A percentile compares a stretch with the other conserved stretches of the same genome.
phyloP scores from a whole-genome alignment of 192 early-diverging fungal species.

The Coemansia sp. region DNA sequence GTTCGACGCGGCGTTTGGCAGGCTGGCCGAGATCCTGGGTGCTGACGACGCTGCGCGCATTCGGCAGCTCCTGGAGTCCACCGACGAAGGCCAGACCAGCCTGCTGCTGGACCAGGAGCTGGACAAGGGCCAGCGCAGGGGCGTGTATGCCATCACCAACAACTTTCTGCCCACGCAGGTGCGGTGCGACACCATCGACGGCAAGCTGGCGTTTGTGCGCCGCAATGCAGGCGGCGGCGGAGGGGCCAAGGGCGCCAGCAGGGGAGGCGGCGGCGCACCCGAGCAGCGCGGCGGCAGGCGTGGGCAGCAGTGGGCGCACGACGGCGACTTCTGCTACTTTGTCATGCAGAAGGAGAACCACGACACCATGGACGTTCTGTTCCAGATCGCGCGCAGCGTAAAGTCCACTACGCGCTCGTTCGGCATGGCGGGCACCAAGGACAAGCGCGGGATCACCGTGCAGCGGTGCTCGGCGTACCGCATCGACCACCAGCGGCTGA shows the following conservation, averaged over 20 bases:
- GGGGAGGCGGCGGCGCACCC: not conserved
- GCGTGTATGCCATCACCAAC: slow-evolving; percentile 56
- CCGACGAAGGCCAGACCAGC: slow-evolving; percentile 12
- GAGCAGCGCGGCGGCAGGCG: not conserved
- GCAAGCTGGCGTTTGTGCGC: slow-evolving; percentile 40
- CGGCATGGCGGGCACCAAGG: slow-evolving; percentile 94
- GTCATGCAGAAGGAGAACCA: slow-evolving; percentile 90
- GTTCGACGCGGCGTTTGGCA: slow-evolving; percentile 29
- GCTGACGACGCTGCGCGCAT: slow-evolving; percentile 21
- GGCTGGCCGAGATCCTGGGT: slow-evolving; percentile 31
- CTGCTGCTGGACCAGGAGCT: slow-evolving; percentile 32
- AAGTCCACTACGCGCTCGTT: slow-evolving; percentile 56
- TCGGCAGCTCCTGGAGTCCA: slow-evolving; percentile 21
- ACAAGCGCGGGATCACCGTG: slow-evolving; percentile 87
- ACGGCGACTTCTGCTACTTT: slow-evolving; percentile 83
- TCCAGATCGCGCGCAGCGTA: slow-evolving; percentile 35
- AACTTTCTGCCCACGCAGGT: slow-evolving; percentile 42
- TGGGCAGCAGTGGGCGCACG: slow-evolving; percentile 55
- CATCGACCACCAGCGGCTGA: slow-evolving; percentile 48
- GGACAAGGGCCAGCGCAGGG: slow-evolving; percentile 39
- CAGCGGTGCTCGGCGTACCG: slow-evolving; percentile 78
- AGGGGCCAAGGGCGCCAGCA: too few species aligned
- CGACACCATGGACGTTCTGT: slow-evolving; percentile 89
- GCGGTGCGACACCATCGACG: slow-evolving; percentile 43
- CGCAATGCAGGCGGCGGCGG: too few species aligned